Evolutionary conservation across 192 early-diverging fungal species (phyloP), one percentile per base, ranked within the genome.

Genomic region (Mortierella antarctica): DNA sequence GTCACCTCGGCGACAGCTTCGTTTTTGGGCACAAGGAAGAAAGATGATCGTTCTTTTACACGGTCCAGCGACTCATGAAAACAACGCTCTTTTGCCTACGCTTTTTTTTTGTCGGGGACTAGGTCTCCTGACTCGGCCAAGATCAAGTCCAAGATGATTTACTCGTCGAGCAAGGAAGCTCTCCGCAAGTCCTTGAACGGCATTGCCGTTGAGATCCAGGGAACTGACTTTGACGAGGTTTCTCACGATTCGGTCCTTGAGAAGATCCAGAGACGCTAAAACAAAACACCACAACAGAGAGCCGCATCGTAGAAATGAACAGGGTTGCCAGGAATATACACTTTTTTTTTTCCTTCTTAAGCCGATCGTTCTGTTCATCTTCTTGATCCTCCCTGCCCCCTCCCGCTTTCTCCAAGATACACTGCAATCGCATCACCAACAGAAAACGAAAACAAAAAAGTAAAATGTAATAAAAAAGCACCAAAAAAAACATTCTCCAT

Each of bases 121-220:
- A 95, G 93, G 93, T 83, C 91, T 45, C 96, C 96, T 31, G 95
- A 96, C 65, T 83, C 60, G 6, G 86, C 95, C 39, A 91, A 86
- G 72, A 84, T 97, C 67, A 90, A 88, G 79, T 62, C 85, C 77
- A 96, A 96, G 90, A 98, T 98, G 96, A 55, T 96, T 73, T 97
- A 97, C 86, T 89, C 96, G 31, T 89, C 93, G 44, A 90, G 87
- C 85, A 97, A 95, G 84, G 90, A 92, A 51, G 92, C 88, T 57
- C 75, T 98, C 49, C 89, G 91, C 76, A 90, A 86, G 77, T 82
- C 84, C 67, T 88, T 96, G 31, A 86, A 89, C 46, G 96, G 95
- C 55, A 68, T 96, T 65, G 88, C 82, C 61, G 75, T 83, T 48
- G 93, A 95, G 63, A 79, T 97, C 67, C 96, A 98, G 86, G 93